Base-by-base conservation (phyloP, 257 asterid species). In the Gentiana dahurica region DNA sequence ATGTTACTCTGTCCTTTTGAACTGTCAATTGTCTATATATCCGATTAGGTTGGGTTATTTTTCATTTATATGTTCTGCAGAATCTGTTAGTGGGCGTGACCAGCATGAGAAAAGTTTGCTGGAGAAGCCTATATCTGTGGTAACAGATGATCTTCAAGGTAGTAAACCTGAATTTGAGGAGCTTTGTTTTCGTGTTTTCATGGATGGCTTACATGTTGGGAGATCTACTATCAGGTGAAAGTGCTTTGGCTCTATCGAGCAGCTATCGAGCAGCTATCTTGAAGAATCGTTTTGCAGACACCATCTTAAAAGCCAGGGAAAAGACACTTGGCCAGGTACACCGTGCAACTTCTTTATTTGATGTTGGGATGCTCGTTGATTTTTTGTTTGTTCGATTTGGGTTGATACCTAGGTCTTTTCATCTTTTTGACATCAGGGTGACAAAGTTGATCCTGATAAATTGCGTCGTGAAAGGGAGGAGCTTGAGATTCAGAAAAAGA, bases 291-390 rank as follows among this genome's bases (percentile, higher is more conserved):
- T 87, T 83, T 71, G 73, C 79, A n/a, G 97, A 91, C 53, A 91
- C 90, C 37, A 91, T 91, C 68, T 67, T 91, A 62, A 91, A 85
- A 76, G 98, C 96, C 62, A 82, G 73, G 62, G 98, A 87, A 70
- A 86, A 89, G 73, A 68, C 94, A 2, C 81, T 87, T 37, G 66
- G 49, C 67, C 86, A 88, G 90, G 97, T 89, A 60, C 36, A 63
- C 64, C 39, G 10, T 8, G 68, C 50, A 37, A 51, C 36, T 7
- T 59, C 41, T 34, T 57, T 49, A 24, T 45, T 55, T 38, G 5
- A 39, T 15, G 45, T 53, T 55, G 60, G 13, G 35, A 54, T 13
- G 41, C 36, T 51, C 2, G 9, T 36, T 66, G 7, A 4, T 39
- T 32, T 33, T 64, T 2, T 13, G 12, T 49, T 32, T 36, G 1